Base-by-base conservation (phyloP, 495 filamentous ascomycete genomes). In the Neurospora sp. region DNA sequence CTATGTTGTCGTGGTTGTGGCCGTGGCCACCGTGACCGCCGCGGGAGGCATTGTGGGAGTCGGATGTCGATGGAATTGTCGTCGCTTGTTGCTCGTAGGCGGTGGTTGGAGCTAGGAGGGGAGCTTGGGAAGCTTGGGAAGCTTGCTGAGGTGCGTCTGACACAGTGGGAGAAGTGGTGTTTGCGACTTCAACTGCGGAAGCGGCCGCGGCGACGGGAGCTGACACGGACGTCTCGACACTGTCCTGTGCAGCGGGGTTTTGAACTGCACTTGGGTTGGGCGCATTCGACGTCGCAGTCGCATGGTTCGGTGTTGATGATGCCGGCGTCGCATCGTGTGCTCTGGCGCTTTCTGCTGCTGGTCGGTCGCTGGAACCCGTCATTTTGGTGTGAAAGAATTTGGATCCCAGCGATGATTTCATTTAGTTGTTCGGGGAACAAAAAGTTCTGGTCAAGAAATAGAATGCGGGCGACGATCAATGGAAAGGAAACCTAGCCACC, bases 1-100 rank as follows among this genome's bases (percentile, higher is more conserved):
- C 74, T 70, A 80, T 78, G 75, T 74, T 69, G 24, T 54, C 70
- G 43, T 76, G 31, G 45, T 54, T 21, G 43, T 45, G 45, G 6
- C 7, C 17, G 17, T n/a, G n/a, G n/a, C n/a, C n/a, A n/a, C n/a
- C n/a, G n/a, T n/a, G n/a, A n/a, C n/a, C n/a, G n/a, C n/a, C n/a
- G n/a, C n/a, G n/a, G n/a, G n/a, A n/a, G n/a, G n/a, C n/a, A n/a
- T n/a, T n/a, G n/a, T n/a, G n/a, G n/a, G n/a, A n/a, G n/a, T n/a
- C n/a, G n/a, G n/a, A n/a, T n/a, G n/a, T n/a, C n/a, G n/a, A n/a
- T n/a, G n/a, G n/a, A n/a, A n/a, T n/a, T n/a, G n/a, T n/a, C n/a
- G n/a, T n/a, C n/a, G n/a, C n/a, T n/a, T n/a, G n/a, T n/a, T 59
- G 11, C 13, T 66, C 54, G 54, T 66, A 34, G 28, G 54, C 34